phyloP scores from a whole-genome alignment of 192 early-diverging fungal genomes.

The Rhizoclosmatium globosum region DNA sequence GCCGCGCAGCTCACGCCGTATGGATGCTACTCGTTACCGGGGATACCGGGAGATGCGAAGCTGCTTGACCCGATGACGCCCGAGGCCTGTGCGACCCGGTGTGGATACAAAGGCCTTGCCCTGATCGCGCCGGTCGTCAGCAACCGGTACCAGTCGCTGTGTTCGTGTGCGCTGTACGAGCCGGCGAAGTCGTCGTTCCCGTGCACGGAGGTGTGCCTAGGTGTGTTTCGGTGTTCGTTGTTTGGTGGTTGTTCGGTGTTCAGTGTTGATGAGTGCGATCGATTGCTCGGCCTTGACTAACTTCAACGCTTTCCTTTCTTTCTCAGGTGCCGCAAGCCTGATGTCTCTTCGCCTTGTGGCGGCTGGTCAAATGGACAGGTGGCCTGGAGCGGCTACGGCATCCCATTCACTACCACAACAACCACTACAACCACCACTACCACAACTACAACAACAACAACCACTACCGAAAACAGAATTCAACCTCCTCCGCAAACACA shows the following conservation, averaged over 20 bases:
- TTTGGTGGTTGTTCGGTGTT: no score
- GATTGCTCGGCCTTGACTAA: no score
- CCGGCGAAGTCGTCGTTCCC: not conserved
- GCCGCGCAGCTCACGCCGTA: no score
- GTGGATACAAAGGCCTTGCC: not conserved
- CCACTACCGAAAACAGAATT: not conserved
- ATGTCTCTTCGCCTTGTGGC: not conserved
- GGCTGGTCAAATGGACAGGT: not conserved
- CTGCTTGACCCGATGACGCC: not conserved
- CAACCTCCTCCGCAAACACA: not conserved
- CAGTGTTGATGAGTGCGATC: no score
- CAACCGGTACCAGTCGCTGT: not conserved
- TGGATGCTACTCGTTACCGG: no score
- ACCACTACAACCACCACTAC: not conserved
- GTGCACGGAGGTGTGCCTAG: no score
- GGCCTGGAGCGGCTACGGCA: not conserved
- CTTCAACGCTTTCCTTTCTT: no score
- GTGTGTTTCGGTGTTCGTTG: no score
- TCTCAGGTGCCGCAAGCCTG: not conserved
- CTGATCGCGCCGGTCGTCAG: not conserved
- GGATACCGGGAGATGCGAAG: no score
- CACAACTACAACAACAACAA: not conserved
- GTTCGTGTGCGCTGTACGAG: not conserved
- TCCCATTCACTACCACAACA: not conserved
- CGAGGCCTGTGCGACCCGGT: not conserved